phyloP scores from a whole-genome alignment of 257 asterid genomes.

The Anisodus tanguticus region DNA sequence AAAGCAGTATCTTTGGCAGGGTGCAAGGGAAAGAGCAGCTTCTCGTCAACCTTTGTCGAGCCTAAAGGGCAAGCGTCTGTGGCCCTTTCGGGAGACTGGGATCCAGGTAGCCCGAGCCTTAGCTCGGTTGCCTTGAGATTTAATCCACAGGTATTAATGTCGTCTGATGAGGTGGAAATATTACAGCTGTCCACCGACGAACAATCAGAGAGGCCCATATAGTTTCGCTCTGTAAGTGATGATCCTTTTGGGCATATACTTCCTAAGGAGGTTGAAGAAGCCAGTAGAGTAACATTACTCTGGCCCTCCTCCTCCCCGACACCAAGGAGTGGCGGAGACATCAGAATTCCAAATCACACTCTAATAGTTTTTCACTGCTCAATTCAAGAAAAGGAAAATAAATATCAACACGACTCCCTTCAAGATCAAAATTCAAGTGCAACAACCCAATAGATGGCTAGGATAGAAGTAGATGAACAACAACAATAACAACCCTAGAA shows the following conservation, averaged over 20 bases:
- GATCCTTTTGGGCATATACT: conserved; percentile 49
- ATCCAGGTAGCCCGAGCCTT: conserved; percentile 74
- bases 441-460: background rate
- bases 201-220: conserved; percentile 72
- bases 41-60: conserved; percentile 56
- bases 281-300: conserved; percentile 52
- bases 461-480: background rate
- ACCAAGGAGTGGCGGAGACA: conserved; percentile 61
- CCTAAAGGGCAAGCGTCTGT: conserved; percentile 41
- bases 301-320: conserved; percentile 56
- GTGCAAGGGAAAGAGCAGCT: conserved; percentile 64
- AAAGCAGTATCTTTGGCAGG: conserved; percentile 49
- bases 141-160: conserved; percentile 43
- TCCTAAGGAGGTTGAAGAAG: conserved; percentile 57
- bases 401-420: conserved; percentile 9
- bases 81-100: conserved; percentile 58
- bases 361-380: conserved; percentile 37
- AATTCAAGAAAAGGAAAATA: conserved; percentile 18
- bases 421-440: background rate
- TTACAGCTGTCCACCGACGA: conserved; percentile 72
- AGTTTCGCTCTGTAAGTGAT: conserved; percentile 62
- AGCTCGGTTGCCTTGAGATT: conserved; percentile 75
- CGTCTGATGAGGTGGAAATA: conserved; percentile 51
- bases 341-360: conserved; percentile 42
- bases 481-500: background rate